Base-by-base conservation (phyloP, 106 monocot genomes). In the Dendrobium nobile region DNA sequence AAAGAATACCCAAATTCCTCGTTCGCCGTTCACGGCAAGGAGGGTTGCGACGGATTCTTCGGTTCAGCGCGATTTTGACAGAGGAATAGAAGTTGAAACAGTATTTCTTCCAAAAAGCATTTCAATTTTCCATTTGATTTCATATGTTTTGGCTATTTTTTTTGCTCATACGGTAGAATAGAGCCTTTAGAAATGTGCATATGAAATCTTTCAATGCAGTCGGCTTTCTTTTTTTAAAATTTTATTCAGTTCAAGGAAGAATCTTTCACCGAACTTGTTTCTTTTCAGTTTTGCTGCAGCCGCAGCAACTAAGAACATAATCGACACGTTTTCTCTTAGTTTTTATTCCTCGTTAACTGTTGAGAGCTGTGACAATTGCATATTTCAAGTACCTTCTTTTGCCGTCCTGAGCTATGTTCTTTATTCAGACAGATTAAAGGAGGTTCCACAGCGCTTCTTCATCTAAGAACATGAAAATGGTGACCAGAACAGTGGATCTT, bases 401-500 rank as follows among this genome's bases (percentile, higher is more conserved):
- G 3, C 9, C 24, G 22, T 64, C 13, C 51, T 13, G 13, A 65
- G 24, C 64, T 65, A 22, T 65, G 24, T 65, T 65, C 26, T 65
- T 65, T 65, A 51, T 13, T 15, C 51, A 51, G 51, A 51, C 51
- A 51, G 15, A 51, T 61, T 61, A 16, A 44, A 42, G 13, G 6
- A 74, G 43, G 74, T 2, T n/a, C 9, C 9, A 44, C 42, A 44
- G 4, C n/a, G 5, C 10, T 74, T 74, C 74, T 17, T 74, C 74
- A 7, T 2, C 4, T 5, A 44, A 74, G 42, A 42, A 44, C 74
- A 44, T 74, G 74, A 44, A 43, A 74, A 93, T 90, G 90, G 88
- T 83, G 83, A 75, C 65, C 7, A 91, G 87, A 77, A 84, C 67
- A 3, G 87, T 93, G 16, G 93, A 93, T 72, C 91, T 93, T 27